Evolutionary conservation across 2,329 filamentous ascomycete species (phyloP).

Genomic region (Clonostachys sp.): DNA sequence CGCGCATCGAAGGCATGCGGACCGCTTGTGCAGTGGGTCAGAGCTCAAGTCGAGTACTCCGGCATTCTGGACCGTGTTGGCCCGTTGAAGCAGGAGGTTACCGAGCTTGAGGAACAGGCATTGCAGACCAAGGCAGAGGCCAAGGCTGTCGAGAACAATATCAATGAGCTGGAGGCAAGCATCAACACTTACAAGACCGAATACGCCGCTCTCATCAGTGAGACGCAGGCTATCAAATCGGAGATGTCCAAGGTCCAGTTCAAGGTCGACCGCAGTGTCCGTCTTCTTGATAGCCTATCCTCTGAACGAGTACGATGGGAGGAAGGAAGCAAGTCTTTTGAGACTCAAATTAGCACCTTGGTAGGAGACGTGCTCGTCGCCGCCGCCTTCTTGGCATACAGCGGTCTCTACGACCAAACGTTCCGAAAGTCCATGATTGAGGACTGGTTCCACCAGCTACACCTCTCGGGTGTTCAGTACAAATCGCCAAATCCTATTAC

Average conservation of each 20-base stretch:
- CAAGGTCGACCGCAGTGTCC: slow-evolving; percentile 95
- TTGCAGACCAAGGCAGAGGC: slow-evolving; percentile 91
- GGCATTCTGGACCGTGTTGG: slow-evolving; percentile 93
- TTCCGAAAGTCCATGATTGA: slow-evolving; percentile 98
- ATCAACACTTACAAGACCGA: slow-evolving; percentile 95
- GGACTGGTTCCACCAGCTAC: slow-evolving; percentile 92
- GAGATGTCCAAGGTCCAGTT: slow-evolving; percentile 97
- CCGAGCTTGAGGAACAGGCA: slow-evolving; percentile 79
- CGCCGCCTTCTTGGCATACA: slow-evolving; percentile 96
- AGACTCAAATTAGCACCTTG: slow-evolving; percentile 94
- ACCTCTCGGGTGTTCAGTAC: slow-evolving; percentile 86
- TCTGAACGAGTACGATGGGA: slow-evolving; percentile 95
- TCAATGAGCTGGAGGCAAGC: slow-evolving; percentile 77
- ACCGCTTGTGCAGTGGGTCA: slow-evolving; percentile 93
- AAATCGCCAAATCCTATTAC: slow-evolving; percentile 93
- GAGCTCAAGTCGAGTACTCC: slow-evolving; percentile 96
- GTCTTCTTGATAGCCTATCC: slow-evolving; percentile 88
- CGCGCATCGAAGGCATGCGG: slow-evolving; percentile 95
- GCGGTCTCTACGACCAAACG: slow-evolving; percentile 94
- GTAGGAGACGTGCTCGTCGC: slow-evolving; percentile 94
- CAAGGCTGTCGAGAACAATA: slow-evolving; percentile 84
- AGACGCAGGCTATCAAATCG: slow-evolving; percentile 93
- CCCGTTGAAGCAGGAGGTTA: slow-evolving; percentile 85
- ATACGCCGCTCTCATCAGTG: slow-evolving; percentile 92
- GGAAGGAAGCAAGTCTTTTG: slow-evolving; percentile 94